Conservation (phyloP, 192 early-diverging fungal species). For the Jimgerdemannia flammicorona region DNA sequence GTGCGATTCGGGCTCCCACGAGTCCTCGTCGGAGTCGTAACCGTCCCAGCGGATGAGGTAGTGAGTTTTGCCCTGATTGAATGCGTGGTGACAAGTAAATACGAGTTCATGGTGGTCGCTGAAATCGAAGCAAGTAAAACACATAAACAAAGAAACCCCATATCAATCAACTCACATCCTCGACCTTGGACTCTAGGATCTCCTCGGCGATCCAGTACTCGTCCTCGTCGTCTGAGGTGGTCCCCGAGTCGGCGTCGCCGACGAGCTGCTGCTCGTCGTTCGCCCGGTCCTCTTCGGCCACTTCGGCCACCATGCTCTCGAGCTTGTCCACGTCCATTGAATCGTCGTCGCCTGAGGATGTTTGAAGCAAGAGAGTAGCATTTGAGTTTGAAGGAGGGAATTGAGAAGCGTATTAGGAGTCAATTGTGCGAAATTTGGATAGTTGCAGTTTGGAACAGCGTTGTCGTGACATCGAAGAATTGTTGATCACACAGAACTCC, state of each 20-base stretch:
- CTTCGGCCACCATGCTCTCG: not conserved
- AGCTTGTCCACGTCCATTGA: not conserved
- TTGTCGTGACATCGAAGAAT: not conserved
- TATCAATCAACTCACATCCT: not conserved
- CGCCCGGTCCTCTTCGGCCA: not conserved
- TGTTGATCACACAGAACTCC: not conserved
- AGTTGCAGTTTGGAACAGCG: too few species aligned
- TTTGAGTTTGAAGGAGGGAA: not conserved
- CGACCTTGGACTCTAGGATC: not conserved
- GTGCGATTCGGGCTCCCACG: not conserved
- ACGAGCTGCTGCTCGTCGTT: not conserved
- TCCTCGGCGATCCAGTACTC: not conserved
- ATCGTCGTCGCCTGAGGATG: not conserved
- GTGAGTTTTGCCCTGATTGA: constrained; percentile 2
- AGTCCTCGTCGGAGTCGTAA: not conserved
- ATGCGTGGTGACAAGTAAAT: not conserved
- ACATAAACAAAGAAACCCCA: not conserved
- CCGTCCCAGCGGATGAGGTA: constrained; percentile 11
- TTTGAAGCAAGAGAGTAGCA: not conserved
- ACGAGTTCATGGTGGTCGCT: not conserved
- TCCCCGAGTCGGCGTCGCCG: not conserved
- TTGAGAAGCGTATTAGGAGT: not conserved
- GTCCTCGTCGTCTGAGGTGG: not conserved
- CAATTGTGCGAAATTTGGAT: too few species aligned
- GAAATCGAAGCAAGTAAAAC: not conserved